Base-by-base conservation (phyloP, 2,329 filamentous ascomycete genomes). In the Phialophora verrucosa region DNA sequence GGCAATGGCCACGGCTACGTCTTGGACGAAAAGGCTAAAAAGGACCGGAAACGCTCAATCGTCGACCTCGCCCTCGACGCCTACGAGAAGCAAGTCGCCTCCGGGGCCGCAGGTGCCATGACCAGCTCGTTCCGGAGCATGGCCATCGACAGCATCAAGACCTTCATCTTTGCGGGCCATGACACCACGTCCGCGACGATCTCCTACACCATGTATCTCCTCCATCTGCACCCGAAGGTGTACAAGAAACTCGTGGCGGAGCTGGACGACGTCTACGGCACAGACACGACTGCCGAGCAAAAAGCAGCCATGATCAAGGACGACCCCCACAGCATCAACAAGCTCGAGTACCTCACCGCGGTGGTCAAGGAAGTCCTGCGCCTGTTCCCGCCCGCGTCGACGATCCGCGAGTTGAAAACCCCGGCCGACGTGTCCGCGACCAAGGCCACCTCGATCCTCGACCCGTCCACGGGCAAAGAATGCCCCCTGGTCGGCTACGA, bases 291-390 rank as follows among this genome's bases (percentile, higher is more conserved):
- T 4, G 73, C 74, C 4, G 77, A 78, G 0, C n/a, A 53, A 11
- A 49, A 63, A 35, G 79, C 78, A 1, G 68, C 65, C 59, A 32
- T 70, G 31, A 76, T 87, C 23, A 73, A 76, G 38, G 68, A 77
- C 1, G 75, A 83, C 29, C 80, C 83, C 0, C 73, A 78, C 29
- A 76, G 83, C 3, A 76, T 87, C 58, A 85, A 83, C 73, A 76
- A 80, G 50, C 77, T 87, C 27, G 78, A 80, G 0, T 87, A 85
- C 72, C 85, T 84, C 2, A 75, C 75, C 4, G 84, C 83, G 29
- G 79, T 85, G 7, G 79, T 85, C 67, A 84, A 84, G 65, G 85
- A 88, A 74, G 79, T 80, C 0, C 76, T 87, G 2, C 79, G 85
- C 4, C 71, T 87, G 38, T 83, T 81, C 71, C 83, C 83, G 0